phyloP scores from a whole-genome alignment of 225 moss, liverwort and hornwort species.

The Straminergon stramineum region DNA sequence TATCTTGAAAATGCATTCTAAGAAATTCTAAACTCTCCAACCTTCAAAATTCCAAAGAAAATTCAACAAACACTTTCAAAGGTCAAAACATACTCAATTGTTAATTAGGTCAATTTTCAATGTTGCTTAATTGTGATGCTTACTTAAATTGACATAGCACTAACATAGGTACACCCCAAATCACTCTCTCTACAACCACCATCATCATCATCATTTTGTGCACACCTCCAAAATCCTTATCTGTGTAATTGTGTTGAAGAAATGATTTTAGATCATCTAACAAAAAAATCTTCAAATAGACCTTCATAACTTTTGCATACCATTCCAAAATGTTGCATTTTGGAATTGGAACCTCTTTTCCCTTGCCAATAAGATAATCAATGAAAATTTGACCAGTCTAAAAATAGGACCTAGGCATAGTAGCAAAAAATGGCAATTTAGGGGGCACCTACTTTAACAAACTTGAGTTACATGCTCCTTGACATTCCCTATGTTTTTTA shows the following conservation, averaged over 20 bases:
- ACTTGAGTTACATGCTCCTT: too few species aligned
- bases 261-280: fast-evolving
- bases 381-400: not conserved
- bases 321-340: fast-evolving
- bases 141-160: not conserved
- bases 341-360: fast-evolving
- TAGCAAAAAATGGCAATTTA: not conserved
- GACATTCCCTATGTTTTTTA: not conserved
- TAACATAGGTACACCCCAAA: not conserved
- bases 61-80: not conserved
- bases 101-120: not conserved
- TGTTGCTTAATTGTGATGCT: not conserved
- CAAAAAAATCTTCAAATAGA: too few species aligned
- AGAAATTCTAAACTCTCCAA: fast-evolving
- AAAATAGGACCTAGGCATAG: not conserved
- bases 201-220: too few species aligned
- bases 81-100: fast-evolving
- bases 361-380: not conserved
- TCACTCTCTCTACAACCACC: fast-evolving
- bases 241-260: fast-evolving
- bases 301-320: too few species aligned
- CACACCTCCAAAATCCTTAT: too few species aligned
- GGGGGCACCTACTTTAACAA: too few species aligned
- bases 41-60: too few species aligned
- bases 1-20: fast-evolving